These are phyloP conservation scores for Salix udensis DNA, from an alignment of 345 rosid species.

Conservation along the genomic window DNA sequence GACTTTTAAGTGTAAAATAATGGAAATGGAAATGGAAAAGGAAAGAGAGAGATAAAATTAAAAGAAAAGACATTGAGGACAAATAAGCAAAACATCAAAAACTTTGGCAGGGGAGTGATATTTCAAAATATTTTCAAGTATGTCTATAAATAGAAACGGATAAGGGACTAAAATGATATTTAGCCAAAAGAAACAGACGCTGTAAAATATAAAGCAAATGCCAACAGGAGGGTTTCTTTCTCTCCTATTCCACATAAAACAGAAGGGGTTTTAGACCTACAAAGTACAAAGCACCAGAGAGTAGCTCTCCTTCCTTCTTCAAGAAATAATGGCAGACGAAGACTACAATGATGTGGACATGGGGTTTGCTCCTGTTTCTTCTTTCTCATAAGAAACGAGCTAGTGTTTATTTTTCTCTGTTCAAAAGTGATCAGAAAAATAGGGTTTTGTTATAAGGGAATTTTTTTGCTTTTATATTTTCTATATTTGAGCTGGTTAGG, in stretches of 20 bases:
- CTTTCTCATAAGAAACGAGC: neutral
- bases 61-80: too few relatives aligned
- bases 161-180: neutral
- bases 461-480: neutral
- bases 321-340: conserved; percentile 64
- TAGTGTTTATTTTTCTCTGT: neutral
- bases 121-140: neutral
- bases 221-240: neutral
- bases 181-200: neutral
- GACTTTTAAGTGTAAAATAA: neutral
- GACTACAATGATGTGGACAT: conserved; percentile 61
- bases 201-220: too few relatives aligned
- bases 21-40: neutral
- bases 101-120: neutral
- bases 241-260: neutral
- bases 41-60: neutral
- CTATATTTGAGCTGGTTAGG: neutral
- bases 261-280: neutral
- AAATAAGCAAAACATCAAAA: too few relatives aligned
- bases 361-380: conserved; percentile 34
- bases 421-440: neutral
- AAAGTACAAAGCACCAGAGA: neutral
- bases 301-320: neutral
- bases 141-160: neutral
- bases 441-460: neutral